phyloP scores from a whole-genome alignment of 768 basidiomycete species.

The Coprinopsis strossmayeri region DNA sequence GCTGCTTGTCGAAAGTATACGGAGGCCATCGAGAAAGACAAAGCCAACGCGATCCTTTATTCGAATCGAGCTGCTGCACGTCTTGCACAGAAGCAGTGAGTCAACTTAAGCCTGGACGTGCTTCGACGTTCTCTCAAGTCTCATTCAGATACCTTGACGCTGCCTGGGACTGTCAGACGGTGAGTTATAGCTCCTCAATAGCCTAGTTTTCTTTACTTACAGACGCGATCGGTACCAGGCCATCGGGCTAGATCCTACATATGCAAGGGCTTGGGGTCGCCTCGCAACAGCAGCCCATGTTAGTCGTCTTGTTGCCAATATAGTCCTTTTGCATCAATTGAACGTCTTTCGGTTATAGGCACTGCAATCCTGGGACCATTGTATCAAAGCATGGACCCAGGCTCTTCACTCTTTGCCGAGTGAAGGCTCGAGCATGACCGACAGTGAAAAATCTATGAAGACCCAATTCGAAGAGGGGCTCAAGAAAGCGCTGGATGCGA shows the following conservation, averaged over 20 bases:
- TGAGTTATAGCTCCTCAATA: not conserved
- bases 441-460: not conserved
- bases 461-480: conserved; percentile 1
- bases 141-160: conserved; percentile 2
- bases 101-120: too few relatives aligned
- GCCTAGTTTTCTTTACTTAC: not conserved
- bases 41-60: conserved; percentile 1
- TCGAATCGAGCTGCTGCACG: conserved; percentile 6
- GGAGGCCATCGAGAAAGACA: not conserved
- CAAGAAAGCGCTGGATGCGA: not conserved
- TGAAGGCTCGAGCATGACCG: not conserved
- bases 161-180: conserved; percentile 4
- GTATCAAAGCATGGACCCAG: not conserved
- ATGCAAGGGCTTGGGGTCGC: conserved; percentile 6
- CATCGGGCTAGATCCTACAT: conserved; percentile 2
- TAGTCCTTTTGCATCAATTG: too few relatives aligned
- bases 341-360: not conserved
- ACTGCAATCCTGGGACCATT: not conserved
- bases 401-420: conserved; percentile 4
- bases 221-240: not conserved
- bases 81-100: conserved; percentile 2
- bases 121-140: not conserved
- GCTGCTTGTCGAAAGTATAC: too few relatives aligned
- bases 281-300: not conserved
- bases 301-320: not conserved